phyloP scores from a whole-genome alignment of 495 filamentous ascomycete genomes.

The Penicillium angulare region DNA sequence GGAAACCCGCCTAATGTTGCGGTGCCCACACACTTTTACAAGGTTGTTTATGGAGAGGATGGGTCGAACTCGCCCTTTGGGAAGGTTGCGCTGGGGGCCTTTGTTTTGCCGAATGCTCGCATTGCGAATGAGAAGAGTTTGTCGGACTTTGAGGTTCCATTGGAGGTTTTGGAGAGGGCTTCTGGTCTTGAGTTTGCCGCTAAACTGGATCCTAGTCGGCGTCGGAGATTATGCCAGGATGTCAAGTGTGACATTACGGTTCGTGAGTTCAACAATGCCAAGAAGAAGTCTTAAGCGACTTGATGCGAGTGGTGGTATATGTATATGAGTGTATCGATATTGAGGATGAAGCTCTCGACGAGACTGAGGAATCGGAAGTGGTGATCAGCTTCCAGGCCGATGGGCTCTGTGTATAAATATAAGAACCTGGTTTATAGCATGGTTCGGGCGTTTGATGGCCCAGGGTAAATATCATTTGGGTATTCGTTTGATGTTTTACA shows the following conservation, averaged over 20 bases:
- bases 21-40: constrained; percentile 98
- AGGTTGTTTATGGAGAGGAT: constrained; percentile 94
- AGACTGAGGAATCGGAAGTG: background rate
- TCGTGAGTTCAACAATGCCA: constrained; percentile 63
- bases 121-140: constrained; percentile 85
- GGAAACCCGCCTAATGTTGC: constrained; percentile 91
- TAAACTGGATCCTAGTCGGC: constrained; percentile 67
- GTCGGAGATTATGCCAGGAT: constrained; percentile 83
- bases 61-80: constrained; percentile 55
- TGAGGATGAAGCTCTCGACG: no score
- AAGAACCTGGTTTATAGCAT: constrained; percentile 23
- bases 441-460: constrained; percentile 23
- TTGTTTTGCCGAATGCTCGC: constrained; percentile 90
- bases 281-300: constrained; percentile 23
- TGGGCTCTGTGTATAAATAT: constrained; percentile 27
- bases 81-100: constrained; percentile 86
- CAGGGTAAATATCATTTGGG: constrained; percentile 12
- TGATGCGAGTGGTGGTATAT: no score
- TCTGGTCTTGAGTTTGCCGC: constrained; percentile 87
- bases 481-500: background rate
- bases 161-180: constrained; percentile 89
- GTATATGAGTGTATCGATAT: no score
- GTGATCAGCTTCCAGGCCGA: no score
- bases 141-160: constrained; percentile 86
- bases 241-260: constrained; percentile 76